phyloP scores from a whole-genome alignment of 2,329 filamentous ascomycete genomes.

The Ceratocystis cubensis region DNA sequence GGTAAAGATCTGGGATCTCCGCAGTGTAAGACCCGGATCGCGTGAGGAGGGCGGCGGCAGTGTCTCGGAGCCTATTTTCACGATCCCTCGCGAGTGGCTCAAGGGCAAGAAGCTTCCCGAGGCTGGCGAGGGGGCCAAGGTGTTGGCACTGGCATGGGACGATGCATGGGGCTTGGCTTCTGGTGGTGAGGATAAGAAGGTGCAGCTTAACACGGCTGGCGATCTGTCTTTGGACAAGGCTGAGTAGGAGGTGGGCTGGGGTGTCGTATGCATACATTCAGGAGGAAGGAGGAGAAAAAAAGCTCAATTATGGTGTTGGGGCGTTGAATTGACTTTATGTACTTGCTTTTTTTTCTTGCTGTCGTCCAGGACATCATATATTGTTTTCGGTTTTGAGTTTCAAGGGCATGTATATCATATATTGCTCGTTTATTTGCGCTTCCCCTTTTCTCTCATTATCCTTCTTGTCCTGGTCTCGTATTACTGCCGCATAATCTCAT shows the following conservation, averaged over 20 bases:
- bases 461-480: conserved; percentile 24
- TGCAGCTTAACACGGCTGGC: conserved; percentile 63
- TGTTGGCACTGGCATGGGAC: conserved; percentile 83
- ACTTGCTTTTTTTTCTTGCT: background rate
- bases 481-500: conserved; percentile 57
- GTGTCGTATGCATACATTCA: background rate
- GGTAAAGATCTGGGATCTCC: conserved; percentile 85
- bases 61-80: conserved; percentile 61
- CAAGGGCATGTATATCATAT: conserved; percentile 15
- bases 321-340: conserved; percentile 15
- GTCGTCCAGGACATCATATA: conserved; percentile 11
- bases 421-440: conserved; percentile 9
- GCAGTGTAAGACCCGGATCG: conserved; percentile 53
- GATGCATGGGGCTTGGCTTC: conserved; percentile 76
- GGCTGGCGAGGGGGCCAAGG: conserved; percentile 75
- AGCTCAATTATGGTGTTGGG: conserved; percentile 14
- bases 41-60: conserved; percentile 44
- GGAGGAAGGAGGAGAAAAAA: conserved; percentile 5
- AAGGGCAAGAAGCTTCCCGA: conserved; percentile 51
- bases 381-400: conserved; percentile 11
- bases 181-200: conserved; percentile 81
- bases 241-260: background rate
- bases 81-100: conserved; percentile 61
- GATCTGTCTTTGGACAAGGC: conserved; percentile 16
- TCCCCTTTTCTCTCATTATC: background rate